phyloP scores from a whole-genome alignment of 2,329 filamentous ascomycete species.

The Xylariaceae sp. region DNA sequence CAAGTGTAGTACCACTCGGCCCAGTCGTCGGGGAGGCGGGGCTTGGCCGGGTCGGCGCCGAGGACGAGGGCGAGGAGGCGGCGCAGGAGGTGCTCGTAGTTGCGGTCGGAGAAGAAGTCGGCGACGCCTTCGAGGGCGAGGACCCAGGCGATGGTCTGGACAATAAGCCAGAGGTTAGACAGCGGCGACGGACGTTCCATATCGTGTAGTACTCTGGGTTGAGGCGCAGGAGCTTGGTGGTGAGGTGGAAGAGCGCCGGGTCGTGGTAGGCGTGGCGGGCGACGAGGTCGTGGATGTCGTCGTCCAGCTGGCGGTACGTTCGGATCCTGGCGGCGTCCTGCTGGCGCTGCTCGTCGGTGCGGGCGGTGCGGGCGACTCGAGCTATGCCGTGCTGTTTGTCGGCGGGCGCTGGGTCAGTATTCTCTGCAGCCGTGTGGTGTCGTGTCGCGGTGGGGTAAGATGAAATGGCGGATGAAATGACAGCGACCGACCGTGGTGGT shows the following conservation, averaged over 20 bases:
- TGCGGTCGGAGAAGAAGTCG: constrained; percentile 51
- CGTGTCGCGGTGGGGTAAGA: neutral
- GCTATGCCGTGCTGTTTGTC: constrained; percentile 74
- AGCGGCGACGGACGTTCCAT: constrained; percentile 83
- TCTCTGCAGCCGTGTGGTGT: neutral
- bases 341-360: constrained; percentile 67
- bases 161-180: constrained; percentile 59
- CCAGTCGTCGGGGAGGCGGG: constrained; percentile 52
- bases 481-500: too few species aligned
- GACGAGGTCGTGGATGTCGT: constrained; percentile 65
- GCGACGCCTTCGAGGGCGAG: constrained; percentile 54
- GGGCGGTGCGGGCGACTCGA: constrained; percentile 56
- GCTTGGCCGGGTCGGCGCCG: constrained; percentile 49
- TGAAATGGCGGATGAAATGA: neutral
- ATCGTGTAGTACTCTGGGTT: constrained; percentile 90
- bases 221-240: constrained; percentile 68
- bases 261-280: constrained; percentile 39
- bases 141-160: constrained; percentile 45
- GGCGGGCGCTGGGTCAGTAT: neutral
- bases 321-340: constrained; percentile 74
- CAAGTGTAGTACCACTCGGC: constrained; percentile 50
- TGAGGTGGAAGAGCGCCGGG: constrained; percentile 60
- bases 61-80: constrained; percentile 55
- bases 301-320: constrained; percentile 70
- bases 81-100: constrained; percentile 62